Evolutionary conservation across 148 eudicot genomes (phyloP).

Genomic region (Chenopodium berlandieri): DNA sequence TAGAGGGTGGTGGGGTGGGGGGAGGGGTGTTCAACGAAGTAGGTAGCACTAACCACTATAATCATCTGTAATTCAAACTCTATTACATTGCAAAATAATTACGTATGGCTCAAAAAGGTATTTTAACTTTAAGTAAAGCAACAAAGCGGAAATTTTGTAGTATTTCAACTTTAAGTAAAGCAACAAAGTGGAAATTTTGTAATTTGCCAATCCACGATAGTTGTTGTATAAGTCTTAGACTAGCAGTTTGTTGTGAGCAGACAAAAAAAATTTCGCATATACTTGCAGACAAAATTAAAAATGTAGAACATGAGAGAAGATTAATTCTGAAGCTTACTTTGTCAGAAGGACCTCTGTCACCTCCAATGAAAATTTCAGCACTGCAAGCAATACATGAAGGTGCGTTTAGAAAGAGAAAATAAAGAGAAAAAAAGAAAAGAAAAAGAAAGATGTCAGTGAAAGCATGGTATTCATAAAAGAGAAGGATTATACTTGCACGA

Average conservation of each 20-base stretch:
- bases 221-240: too few species aligned
- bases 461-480: background rate
- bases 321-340: constrained; percentile 20
- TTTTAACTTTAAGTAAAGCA: too few species aligned
- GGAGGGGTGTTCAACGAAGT: too few species aligned
- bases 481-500: constrained; percentile 30
- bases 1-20: too few species aligned
- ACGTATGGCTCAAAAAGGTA: background rate
- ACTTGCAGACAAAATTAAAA: background rate
- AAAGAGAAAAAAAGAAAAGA: background rate
- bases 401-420: background rate
- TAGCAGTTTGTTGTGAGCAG: too few species aligned
- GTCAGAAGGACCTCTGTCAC: constrained; percentile 22
- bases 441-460: background rate
- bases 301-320: background rate
- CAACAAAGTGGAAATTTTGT: too few species aligned
- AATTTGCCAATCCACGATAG: background rate
- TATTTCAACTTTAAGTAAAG: too few species aligned
- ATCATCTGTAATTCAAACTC: background rate
- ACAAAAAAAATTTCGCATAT: background rate
- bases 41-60: background rate
- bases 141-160: too few species aligned
- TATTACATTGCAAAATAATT: too few species aligned
- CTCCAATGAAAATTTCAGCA: constrained; percentile 31
- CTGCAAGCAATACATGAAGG: constrained; percentile 13